A percentile compares a stretch with the other conserved stretches of the same genome.
Conservation (phyloP, 306 rosid genomes). For the Ziziphus jujuba region DNA sequence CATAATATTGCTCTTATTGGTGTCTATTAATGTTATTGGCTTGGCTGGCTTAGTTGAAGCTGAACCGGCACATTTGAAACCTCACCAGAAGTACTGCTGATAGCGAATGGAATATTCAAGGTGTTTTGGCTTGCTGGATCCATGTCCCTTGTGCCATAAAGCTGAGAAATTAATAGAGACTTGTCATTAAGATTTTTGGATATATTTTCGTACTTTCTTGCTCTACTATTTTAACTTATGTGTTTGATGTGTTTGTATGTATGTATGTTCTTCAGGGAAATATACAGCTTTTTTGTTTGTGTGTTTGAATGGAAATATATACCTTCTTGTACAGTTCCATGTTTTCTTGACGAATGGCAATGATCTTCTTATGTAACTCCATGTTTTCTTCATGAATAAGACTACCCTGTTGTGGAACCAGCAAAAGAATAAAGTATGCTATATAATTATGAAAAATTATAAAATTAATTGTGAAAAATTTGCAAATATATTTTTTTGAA, state of each 20-base stretch:
- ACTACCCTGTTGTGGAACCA: constrained; percentile 20
- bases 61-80: constrained; percentile 37
- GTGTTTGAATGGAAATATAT: neutral
- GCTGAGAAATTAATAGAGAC: constrained; percentile 43
- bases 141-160: constrained; percentile 39
- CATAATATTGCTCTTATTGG: neutral
- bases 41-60: constrained; percentile 55
- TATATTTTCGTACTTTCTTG: too few species aligned
- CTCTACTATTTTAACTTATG: constrained; percentile 1
- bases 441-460: neutral
- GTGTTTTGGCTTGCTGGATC: constrained; percentile 37
- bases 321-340: constrained; percentile 27
- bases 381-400: constrained; percentile 34
- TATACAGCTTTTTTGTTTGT: too few species aligned
- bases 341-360: constrained; percentile 14
- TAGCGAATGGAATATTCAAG: constrained; percentile 31
- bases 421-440: neutral
- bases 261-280: too few species aligned
- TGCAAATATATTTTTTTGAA: neutral
- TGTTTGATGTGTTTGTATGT: neutral
- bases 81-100: constrained; percentile 32
- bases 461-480: neutral
- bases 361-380: constrained; percentile 31
- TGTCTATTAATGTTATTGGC: constrained; percentile 36
- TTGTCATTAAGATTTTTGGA: neutral